Conservation (phyloP, 805 yeast genomes). For the Kluyveromyces nonfermentans region DNA sequence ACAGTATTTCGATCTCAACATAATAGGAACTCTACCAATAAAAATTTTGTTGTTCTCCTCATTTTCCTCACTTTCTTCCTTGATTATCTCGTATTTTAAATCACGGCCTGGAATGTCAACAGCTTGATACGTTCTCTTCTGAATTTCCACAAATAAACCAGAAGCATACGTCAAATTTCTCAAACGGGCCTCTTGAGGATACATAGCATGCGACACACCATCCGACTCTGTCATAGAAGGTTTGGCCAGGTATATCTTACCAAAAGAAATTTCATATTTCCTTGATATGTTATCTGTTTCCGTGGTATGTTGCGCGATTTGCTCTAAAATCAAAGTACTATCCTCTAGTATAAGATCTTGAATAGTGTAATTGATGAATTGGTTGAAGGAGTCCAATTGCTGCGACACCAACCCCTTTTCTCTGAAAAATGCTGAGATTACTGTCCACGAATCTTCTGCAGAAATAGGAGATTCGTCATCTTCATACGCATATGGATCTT, state of each 20-base stretch:
- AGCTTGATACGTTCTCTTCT: conserved; percentile 77
- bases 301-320: conserved; percentile 94
- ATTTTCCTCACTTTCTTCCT: conserved; percentile 45
- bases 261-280: conserved; percentile 94
- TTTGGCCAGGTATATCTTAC: conserved; percentile 89
- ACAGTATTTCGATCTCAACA: conserved; percentile 95
- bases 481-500: conserved; percentile 67
- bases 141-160: conserved; percentile 92
- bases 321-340: conserved; percentile 86
- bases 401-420: conserved; percentile 96
- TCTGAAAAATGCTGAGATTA: conserved; percentile 89
- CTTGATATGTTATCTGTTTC: conserved; percentile 84
- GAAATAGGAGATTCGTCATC: conserved; percentile 68
- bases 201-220: conserved; percentile 98
- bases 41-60: conserved; percentile 78
- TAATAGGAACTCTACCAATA: conserved; percentile 95
- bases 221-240: conserved; percentile 99
- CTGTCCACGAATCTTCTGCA: conserved; percentile 99
- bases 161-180: conserved; percentile 95
- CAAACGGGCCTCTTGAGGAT: conserved; percentile 96
- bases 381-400: conserved; percentile 96
- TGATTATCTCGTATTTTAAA: conserved; percentile 45
- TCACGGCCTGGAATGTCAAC: conserved; percentile 60
- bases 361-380: conserved; percentile 90
- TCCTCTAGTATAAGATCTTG: conserved; percentile 97